Evolutionary conservation across 768 basidiomycete species (phyloP).

Genomic region (Suillus fuscotomentosus): DNA sequence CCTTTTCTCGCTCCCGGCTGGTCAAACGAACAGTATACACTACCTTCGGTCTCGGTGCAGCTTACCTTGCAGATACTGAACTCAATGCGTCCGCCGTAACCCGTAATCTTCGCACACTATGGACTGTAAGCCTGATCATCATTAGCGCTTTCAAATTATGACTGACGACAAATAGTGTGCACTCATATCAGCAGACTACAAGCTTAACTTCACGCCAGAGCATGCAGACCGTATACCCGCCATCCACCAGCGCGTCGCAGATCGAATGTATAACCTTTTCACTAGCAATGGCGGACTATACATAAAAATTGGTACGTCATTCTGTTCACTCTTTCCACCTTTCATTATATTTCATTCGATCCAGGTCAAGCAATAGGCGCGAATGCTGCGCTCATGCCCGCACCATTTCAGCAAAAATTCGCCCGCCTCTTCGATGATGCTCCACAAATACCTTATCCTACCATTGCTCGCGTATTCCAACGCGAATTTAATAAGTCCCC

Average conservation of each 20-base stretch:
- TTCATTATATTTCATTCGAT: constrained; percentile 1
- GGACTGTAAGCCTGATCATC: constrained; percentile 35
- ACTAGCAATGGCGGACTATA: constrained; percentile 83
- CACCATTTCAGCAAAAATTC: constrained; percentile 81
- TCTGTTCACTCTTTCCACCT: constrained; percentile 10
- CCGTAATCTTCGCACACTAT: constrained; percentile 48
- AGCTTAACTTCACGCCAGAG: constrained; percentile 78
- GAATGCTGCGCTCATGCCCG: constrained; percentile 83
- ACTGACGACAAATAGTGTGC: constrained; percentile 47
- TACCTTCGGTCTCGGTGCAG: constrained; percentile 25
- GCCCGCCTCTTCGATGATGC: constrained; percentile 85
- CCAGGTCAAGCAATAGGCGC: constrained; percentile 77
- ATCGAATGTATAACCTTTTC: constrained; percentile 72
- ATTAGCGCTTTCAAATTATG: constrained; percentile 6
- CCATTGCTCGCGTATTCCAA: constrained; percentile 64
- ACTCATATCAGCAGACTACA: constrained; percentile 78
- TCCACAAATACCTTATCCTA: constrained; percentile 75
- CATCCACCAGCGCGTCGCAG: constrained; percentile 83
- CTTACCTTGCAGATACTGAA: constrained; percentile 40
- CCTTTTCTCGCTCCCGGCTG: constrained; percentile 2
- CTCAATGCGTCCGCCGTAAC: constrained; percentile 48
- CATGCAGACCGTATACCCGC: constrained; percentile 73
- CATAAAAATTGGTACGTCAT: constrained; percentile 68
- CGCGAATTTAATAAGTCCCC: constrained; percentile 69
- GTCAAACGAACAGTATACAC: constrained; percentile 23